Base-by-base conservation (phyloP, 2,329 filamentous ascomycete species). In the Acephala macrosclerotiorum region DNA sequence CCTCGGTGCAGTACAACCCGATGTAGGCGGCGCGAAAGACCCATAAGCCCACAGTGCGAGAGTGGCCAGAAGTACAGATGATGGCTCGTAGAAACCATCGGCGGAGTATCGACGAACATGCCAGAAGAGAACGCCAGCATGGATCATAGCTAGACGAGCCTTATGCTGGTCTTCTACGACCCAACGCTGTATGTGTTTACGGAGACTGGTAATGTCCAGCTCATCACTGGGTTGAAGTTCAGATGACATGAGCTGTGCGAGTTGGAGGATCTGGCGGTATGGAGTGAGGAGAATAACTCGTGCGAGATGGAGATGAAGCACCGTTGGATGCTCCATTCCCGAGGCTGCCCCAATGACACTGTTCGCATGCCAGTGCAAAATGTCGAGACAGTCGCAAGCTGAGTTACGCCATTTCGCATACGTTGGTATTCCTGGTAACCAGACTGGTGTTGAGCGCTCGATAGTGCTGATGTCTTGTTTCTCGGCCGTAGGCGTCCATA, bases 81-180 rank as follows among this genome's bases (percentile, higher is more conserved):
- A 73, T 0, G 83, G 80, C 67, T 85, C 83, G 65, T 83, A 79
- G 61, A 85, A 84, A 14, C 78, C 80, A 67, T 80, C 80, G 1
- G 78, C 77, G 2, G 80, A 81, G 69, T 82, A 85, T 18, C 82
- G 77, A 20, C 83, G 80, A 0, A 86, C 76, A 66, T 86, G 83
- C 81, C 83, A 85, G 66, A 85, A 82, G 0, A 82, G 73, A 3
- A 80, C 80, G 2, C 84, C 85, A 3, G 84, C 83, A 68, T 87
- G 85, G 7, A 87, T 80, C 40, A 84, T 79, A n/a, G 83, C 81
- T 0, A 86, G 76, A n/a, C 84, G 79, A n/a, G 84, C 84, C 75
- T 87, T 87, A 72, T 83, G 83, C 67, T 84, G 82, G 70, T 86
- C 83, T 64, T 83, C 78, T 20, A 78, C 75, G 16, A 80, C 80